Percentiles rank a stretch among this genome's conserved stretches.
These are phyloP conservation scores for Biscutella laevigata DNA, from an alignment of 441 rosid species.

Conservation along the genomic window DNA sequence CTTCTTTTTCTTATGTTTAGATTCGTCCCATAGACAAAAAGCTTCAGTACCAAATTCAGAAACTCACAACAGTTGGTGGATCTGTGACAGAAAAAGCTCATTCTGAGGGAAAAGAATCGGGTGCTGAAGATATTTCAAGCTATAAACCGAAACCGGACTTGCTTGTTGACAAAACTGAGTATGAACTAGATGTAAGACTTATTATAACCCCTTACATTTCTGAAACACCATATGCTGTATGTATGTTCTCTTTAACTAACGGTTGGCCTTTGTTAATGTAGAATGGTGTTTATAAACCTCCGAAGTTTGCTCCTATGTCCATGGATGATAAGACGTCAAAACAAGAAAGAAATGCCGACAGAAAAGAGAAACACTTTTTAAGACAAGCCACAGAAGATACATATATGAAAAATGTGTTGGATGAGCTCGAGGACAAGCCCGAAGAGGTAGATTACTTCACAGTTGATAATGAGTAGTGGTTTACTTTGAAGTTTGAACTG, in stretches of 20 bases:
- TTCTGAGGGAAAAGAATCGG: constrained; percentile 30
- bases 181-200: constrained; percentile 13
- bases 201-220: background rate
- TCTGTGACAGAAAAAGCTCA: constrained; percentile 28
- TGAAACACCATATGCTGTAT: background rate
- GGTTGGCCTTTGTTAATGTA: constrained; percentile 23
- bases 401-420: constrained; percentile 53
- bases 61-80: constrained; percentile 45
- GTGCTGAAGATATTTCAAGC: constrained; percentile 51
- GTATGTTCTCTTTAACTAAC: background rate
- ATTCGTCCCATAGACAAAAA: constrained; percentile 85
- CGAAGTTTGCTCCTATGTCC: constrained; percentile 61
- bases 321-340: constrained; percentile 75
- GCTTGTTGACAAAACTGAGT: constrained; percentile 47
- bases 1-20: constrained; percentile 28
- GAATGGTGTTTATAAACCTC: constrained; percentile 61
- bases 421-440: constrained; percentile 71
- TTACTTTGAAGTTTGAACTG: constrained; percentile 1
- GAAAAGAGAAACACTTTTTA: constrained; percentile 55
- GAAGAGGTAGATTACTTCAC: constrained; percentile 29
- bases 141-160: constrained; percentile 77
- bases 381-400: constrained; percentile 45
- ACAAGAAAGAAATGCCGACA: constrained; percentile 53
- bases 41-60: constrained; percentile 79
- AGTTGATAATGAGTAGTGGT: constrained; percentile 4